Base-by-base conservation (phyloP, 257 asterid genomes). In the Primulina eburnea region DNA sequence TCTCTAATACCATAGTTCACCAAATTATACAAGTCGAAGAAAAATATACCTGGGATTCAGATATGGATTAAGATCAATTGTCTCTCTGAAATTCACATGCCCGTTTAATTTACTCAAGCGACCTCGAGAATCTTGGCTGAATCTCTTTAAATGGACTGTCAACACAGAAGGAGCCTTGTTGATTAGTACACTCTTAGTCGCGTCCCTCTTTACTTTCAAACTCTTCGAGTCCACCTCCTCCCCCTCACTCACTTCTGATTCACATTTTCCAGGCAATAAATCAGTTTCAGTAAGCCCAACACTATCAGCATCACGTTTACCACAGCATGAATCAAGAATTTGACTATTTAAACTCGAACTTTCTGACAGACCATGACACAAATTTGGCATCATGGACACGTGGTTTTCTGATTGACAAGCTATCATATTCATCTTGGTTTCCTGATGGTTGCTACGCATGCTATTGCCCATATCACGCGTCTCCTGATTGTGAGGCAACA, bases 151-250 rank as follows among this genome's bases (percentile, higher is more conserved):
- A 73, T 89, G 96, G 73, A 93, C 78, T 20, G 96, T 89, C 81
- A 93, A 82, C 77, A 90, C 70, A 20, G 89, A 77, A 73, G 99
- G 97, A 67, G 88, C 89, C 71, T 80, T 87, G 73, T 73, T 76
- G 55, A 93, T 82, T 69, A 89, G 91, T 64, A 87, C 71, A 79
- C 85, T 85, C 83, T 87, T 93, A 32, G 84, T 86, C 53, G 99
- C 99, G 74, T 90, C 99, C 84, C 99, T 90, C 78, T 79, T 81
- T 79, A 85, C 96, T 78, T 89, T 90, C 84, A 87, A 76, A 62
- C 58, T 73, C 76, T 81, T 83, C n/a, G 80, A 50, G 35, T 80
- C 75, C 24, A 26, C 82, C 71, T 80, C 81, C 67, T 84, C 87
- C 16, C 80, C 74, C 64, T 78, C 85, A 56, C 72, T 75, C 33